Evolutionary conservation across 768 basidiomycete species (phyloP), one percentile per base, ranked within the genome.

Genomic region (Mycena belliarum): DNA sequence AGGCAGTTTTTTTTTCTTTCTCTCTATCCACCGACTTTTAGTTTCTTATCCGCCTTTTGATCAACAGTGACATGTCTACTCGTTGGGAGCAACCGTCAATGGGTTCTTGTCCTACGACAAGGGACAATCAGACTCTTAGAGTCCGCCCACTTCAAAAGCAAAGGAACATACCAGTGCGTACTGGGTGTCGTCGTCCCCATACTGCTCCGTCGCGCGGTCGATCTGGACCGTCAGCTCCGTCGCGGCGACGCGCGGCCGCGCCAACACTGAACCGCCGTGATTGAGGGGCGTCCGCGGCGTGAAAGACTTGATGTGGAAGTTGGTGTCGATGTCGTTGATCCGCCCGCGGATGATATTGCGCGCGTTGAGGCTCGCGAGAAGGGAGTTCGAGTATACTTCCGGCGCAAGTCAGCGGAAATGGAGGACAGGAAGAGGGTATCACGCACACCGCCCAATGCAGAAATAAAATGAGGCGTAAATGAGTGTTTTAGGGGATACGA

Each of bases 391-490:
- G 42, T 71, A 71, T 10, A 71, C 70, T 71, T 9, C n/a, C n/a
- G n/a, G n/a, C n/a, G n/a, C n/a, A n/a, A n/a, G n/a, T n/a, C n/a
- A n/a, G n/a, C n/a, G n/a, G n/a, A n/a, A n/a, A n/a, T n/a, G n/a
- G n/a, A 32, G 29, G 29, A 32, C 29, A 12, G 29, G 12, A 35
- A 35, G 14, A 32, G 6, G 29, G 14, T 29, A 25, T 24, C 7
- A 65, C 70, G 57, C 43, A 73, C 72, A 55, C 6, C 72, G 67
- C 11, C 70, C 69, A 40, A 73, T 69, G 60, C 68, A 70, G 63
- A 71, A 70, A 47, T 70, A 70, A 49, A 70, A 70, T 0, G 64
- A 52, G 0, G 71, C 70, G 53, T 74, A 74, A 23, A 74, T 66
- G 10, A 74, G 61, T 1, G 69, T 68, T 12, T 61, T 59, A 8